Percentiles rank a stretch among this genome's conserved stretches.
Conservation (phyloP, 2,329 filamentous ascomycete genomes). For the Aspergillus oerlinghausenensis region DNA sequence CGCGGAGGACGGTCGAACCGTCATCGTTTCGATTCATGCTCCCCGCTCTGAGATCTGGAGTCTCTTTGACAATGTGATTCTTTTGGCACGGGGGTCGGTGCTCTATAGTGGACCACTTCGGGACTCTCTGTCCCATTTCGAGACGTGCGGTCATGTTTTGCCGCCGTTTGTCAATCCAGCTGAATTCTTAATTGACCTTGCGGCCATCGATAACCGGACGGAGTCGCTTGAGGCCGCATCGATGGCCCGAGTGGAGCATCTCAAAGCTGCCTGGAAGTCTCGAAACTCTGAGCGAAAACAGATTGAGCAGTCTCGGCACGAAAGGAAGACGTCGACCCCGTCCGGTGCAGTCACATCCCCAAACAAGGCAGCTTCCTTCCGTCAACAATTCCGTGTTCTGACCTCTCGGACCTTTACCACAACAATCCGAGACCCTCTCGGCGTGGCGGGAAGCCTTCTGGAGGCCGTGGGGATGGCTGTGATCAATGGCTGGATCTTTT, state of each 20-base stretch:
- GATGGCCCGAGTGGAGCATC: constrained; percentile 53
- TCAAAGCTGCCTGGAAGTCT: constrained; percentile 57
- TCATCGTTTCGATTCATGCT: constrained; percentile 72
- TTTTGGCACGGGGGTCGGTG: constrained; percentile 63
- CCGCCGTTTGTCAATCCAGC: constrained; percentile 73
- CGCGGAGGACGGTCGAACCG: constrained; percentile 63
- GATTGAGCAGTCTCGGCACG: neutral
- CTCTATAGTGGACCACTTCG: constrained; percentile 62
- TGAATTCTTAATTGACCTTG: constrained; percentile 69
- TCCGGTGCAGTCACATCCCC: constrained; percentile 3
- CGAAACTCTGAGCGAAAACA: neutral
- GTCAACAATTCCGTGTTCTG: constrained; percentile 61
- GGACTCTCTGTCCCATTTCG: constrained; percentile 62
- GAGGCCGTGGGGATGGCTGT: constrained; percentile 68
- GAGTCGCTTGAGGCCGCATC: constrained; percentile 61
- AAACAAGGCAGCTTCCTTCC: constrained; percentile 51
- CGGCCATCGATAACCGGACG: constrained; percentile 68
- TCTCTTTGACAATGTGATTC: constrained; percentile 67
- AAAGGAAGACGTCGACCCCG: constrained; percentile 1
- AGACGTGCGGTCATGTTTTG: constrained; percentile 54
- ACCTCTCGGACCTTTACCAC: constrained; percentile 66
- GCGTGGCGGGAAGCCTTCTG: constrained; percentile 64
- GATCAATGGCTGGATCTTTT: constrained; percentile 70
- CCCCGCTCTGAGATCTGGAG: constrained; percentile 76
- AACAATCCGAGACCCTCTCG: constrained; percentile 72